Evolutionary conservation across 129 eudicot genomes (phyloP).

Genomic region (Arctium minus): DNA sequence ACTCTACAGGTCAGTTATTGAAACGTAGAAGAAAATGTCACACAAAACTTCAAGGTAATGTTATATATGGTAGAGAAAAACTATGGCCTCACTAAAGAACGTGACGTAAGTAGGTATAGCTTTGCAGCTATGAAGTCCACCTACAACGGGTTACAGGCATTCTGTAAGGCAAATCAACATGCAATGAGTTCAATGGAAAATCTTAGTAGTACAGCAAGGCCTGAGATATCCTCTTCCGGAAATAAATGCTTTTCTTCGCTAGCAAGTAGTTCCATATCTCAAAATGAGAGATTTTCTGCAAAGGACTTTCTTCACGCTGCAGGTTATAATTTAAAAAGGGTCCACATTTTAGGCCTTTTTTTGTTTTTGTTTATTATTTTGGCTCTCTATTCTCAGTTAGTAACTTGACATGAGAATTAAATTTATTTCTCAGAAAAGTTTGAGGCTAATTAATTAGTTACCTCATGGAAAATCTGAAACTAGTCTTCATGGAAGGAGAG

Average conservation of each 20-base stretch:
- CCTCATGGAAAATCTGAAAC: slow-evolving; percentile 34
- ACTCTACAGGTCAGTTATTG: no score
- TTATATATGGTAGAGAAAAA: slow-evolving; percentile 29
- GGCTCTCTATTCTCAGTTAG: neutral
- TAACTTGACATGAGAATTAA: slow-evolving; percentile 4
- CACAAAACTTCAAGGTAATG: neutral
- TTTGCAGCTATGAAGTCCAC: slow-evolving; percentile 23
- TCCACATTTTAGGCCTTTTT: slow-evolving; percentile 5
- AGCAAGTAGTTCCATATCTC: slow-evolving; percentile 21
- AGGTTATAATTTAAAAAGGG: slow-evolving; percentile 34
- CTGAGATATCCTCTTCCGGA: slow-evolving; percentile 37
- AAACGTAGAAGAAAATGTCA: no score
- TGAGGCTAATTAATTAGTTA: slow-evolving; percentile 36
- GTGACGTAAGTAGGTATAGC: slow-evolving; percentile 21
- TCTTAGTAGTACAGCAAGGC: slow-evolving; percentile 27
- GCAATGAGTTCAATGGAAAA: slow-evolving; percentile 32
- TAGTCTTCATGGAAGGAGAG: slow-evolving; percentile 36
- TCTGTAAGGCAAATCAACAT: slow-evolving; percentile 44
- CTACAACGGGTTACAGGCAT: slow-evolving; percentile 54
- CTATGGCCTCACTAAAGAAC: slow-evolving; percentile 26
- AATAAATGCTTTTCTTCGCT: slow-evolving; percentile 30
- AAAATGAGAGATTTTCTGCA: slow-evolving; percentile 35
- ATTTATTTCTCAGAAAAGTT: slow-evolving; percentile 39
- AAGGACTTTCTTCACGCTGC: slow-evolving; percentile 42
- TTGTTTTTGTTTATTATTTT: slow-evolving; percentile 6